Base-by-base conservation (phyloP, 1,284 basidiomycete genomes). In the Uromyces viciae-fabae region DNA sequence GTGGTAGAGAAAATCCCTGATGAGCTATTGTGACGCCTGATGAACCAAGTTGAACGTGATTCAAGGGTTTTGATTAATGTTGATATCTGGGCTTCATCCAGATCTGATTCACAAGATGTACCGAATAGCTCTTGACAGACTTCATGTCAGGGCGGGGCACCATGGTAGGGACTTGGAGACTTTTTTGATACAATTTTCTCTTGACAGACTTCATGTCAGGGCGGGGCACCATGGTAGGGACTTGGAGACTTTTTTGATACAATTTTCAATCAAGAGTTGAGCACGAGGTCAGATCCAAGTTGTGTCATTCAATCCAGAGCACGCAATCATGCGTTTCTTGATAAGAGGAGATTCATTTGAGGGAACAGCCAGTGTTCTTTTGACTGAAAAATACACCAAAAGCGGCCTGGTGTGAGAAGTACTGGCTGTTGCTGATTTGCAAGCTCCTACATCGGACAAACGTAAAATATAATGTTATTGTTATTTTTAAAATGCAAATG, bases 41-140 rank as follows among this genome's bases (percentile, higher is more conserved):
- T 62, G 5, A 75, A 49, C 73, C 73, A 75, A 1, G 25, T 62
- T 0, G 54, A 42, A 0, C 52, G 33, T 28, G 38, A 36, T 43
- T 60, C 73, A 19, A 75, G 60, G 2, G 56, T 46, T 43, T 46
- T 40, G 46, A 62, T 9, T 4, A 75, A 40, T 38, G 43, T 19
- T 38, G 28, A 28, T 31, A 3, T 2, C 33, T 69, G 66, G 25
- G 28, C 38, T 46, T 69, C 66, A 4, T 17, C 56, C 33, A 62
- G 43, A 17, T 60, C 25, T 2, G 73, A 43, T 36, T 75, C 42
- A 58, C 36, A 31, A 0, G 42, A 31, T 14, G 66, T 46, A 15
- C 73, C 73, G 33, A 75, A 75, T 1, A 60, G 15, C 2, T 75
- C 73, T 5, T 28, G 3, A 25, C 73, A 75, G 7, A 75, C 56